Conservation (phyloP, 192 early-diverging fungal genomes). For the Podila clonocystis region DNA sequence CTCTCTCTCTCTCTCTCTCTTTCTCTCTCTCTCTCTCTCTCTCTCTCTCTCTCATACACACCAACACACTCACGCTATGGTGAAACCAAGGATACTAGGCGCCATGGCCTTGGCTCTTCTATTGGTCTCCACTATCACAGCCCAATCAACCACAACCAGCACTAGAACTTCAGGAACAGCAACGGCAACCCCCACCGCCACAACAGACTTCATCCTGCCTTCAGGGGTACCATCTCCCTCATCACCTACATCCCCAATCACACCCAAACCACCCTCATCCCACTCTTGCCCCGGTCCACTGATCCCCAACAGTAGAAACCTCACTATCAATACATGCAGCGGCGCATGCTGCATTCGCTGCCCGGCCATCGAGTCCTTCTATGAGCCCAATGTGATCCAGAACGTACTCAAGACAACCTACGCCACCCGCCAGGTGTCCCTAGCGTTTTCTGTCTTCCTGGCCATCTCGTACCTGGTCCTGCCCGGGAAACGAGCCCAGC, state of each 20-base stretch:
- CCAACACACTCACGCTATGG: constrained; percentile 1
- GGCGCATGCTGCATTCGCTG: constrained; percentile 31
- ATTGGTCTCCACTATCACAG: not conserved
- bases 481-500: constrained; percentile 38
- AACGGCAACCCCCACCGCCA: not conserved
- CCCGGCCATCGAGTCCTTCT: constrained; percentile 31
- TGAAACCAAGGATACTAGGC: not conserved
- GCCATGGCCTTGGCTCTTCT: not conserved
- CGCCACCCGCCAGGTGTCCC: constrained; percentile 21
- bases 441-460: constrained; percentile 32
- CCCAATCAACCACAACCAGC: constrained; percentile 5
- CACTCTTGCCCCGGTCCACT: constrained; percentile 23
- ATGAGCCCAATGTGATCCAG: constrained; percentile 21
- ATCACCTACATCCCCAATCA: not conserved
- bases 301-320: constrained; percentile 22
- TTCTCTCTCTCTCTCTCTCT: not conserved
- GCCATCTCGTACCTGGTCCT: constrained; percentile 35
- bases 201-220: constrained; percentile 18
- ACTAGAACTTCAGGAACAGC: not conserved
- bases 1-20: no score
- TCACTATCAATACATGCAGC: constrained; percentile 23
- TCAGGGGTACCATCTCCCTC: not conserved
- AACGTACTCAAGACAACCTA: constrained; percentile 14
- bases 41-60: no score
- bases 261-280: not conserved